Conservation (phyloP, 257 asterid species). For the Capsicum baccatum region DNA sequence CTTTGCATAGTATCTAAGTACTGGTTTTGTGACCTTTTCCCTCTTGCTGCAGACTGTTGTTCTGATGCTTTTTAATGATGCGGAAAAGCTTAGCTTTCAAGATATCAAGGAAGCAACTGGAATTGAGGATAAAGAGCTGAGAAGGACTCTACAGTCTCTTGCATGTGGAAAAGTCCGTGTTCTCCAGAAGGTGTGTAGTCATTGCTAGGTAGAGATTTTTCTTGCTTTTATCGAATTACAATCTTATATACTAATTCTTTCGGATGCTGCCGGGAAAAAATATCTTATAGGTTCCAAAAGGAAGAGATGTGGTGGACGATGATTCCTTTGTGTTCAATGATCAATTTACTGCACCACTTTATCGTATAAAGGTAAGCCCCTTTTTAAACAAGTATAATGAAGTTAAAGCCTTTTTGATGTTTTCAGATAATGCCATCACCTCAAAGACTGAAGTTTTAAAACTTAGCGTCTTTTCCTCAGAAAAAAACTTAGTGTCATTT, state of each 20-base stretch:
- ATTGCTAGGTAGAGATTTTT: constrained; percentile 14
- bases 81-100: constrained; percentile 82
- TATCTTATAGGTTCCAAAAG: constrained; percentile 40
- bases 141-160: constrained; percentile 93
- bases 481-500: background rate
- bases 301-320: constrained; percentile 60
- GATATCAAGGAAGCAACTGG: constrained; percentile 90
- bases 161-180: constrained; percentile 98
- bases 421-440: background rate
- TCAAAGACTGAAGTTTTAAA: background rate
- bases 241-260: background rate
- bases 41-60: constrained; percentile 74
- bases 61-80: constrained; percentile 93
- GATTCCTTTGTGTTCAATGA: constrained; percentile 78
- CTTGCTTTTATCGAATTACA: background rate
- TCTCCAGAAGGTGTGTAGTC: constrained; percentile 72
- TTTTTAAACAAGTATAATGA: background rate
- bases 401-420: background rate
- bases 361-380: constrained; percentile 69
- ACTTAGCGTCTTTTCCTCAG: background rate
- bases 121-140: constrained; percentile 91
- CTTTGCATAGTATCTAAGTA: background rate
- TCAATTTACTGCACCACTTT: constrained; percentile 80
- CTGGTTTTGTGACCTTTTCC: constrained; percentile 9
- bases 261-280: background rate